Conservation (phyloP, 176 grass and related monocot species). For the Triticum timopheevii region DNA sequence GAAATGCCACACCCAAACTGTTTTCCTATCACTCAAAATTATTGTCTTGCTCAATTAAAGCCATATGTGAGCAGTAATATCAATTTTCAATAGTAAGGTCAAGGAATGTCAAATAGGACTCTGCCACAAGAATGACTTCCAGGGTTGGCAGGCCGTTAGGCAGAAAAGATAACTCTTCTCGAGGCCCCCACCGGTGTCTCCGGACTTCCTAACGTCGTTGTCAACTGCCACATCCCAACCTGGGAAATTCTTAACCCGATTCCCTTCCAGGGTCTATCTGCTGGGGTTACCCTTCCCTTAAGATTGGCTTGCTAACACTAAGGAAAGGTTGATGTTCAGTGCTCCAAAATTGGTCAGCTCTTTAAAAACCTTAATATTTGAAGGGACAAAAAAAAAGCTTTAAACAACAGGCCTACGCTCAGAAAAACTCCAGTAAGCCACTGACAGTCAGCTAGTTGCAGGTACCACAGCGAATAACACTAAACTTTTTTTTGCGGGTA, state of each 20-base stretch:
- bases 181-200: conserved; percentile 64
- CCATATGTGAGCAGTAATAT: background rate
- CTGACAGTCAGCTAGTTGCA: background rate
- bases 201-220: conserved; percentile 64
- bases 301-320: background rate
- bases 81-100: background rate
- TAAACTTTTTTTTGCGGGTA: background rate
- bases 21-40: background rate
- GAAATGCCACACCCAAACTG: background rate
- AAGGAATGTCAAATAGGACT: background rate
- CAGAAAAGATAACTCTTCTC: conserved; percentile 82
- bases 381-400: background rate
- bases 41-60: background rate
- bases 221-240: conserved; percentile 59
- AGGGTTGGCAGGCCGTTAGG: conserved; percentile 69
- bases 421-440: background rate
- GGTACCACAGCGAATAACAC: background rate
- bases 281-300: background rate
- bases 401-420: background rate
- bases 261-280: conserved; percentile 32
- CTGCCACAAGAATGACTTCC: conserved; percentile 32
- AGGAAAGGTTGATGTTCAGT: background rate
- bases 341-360: background rate
- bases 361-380: background rate
- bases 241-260: conserved; percentile 60